Evolutionary conservation across 768 basidiomycete genomes (phyloP).

Genomic region (Rhizopogon vulgaris): DNA sequence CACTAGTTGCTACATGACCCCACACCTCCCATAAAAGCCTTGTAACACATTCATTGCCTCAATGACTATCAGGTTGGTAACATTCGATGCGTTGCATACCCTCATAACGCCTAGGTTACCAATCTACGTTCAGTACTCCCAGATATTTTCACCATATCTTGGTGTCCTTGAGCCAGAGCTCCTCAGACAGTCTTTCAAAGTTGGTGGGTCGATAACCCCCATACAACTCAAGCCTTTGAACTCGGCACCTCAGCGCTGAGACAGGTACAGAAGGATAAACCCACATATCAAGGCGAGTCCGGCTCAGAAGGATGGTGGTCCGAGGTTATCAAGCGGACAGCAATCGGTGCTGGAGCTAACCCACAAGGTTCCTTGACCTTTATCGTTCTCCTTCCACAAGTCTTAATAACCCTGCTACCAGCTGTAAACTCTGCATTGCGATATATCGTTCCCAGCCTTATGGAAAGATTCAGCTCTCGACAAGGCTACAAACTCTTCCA

Average conservation of each 20-base stretch:
- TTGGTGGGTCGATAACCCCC: conserved; percentile 31
- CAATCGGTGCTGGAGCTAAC: conserved; percentile 69
- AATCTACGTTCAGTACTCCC: conserved; percentile 55
- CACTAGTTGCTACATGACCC: background rate
- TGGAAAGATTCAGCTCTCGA: conserved; percentile 61
- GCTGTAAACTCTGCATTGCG: conserved; percentile 48
- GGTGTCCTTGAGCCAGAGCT: conserved; percentile 50
- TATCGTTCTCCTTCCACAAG: conserved; percentile 6
- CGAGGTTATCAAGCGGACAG: conserved; percentile 71
- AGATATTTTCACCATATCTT: conserved; percentile 60
- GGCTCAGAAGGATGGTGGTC: conserved; percentile 66
- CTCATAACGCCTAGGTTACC: conserved; percentile 63
- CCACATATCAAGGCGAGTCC: conserved; percentile 41
- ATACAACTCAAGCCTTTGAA: background rate
- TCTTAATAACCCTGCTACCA: conserved; percentile 21
- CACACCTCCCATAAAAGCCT: background rate
- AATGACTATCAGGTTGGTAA: conserved; percentile 50
- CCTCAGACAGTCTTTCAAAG: conserved; percentile 54
- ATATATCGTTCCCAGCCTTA: conserved; percentile 54
- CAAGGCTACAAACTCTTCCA: conserved; percentile 63
- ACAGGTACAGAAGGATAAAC: conserved; percentile 51
- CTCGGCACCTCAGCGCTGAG: conserved; percentile 32
- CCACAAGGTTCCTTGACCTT: conserved; percentile 34
- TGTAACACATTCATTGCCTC: background rate
- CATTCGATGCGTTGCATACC: conserved; percentile 80